Evolutionary conservation across 306 rosid species (phyloP).

Genomic region (Luffa acutangula): DNA sequence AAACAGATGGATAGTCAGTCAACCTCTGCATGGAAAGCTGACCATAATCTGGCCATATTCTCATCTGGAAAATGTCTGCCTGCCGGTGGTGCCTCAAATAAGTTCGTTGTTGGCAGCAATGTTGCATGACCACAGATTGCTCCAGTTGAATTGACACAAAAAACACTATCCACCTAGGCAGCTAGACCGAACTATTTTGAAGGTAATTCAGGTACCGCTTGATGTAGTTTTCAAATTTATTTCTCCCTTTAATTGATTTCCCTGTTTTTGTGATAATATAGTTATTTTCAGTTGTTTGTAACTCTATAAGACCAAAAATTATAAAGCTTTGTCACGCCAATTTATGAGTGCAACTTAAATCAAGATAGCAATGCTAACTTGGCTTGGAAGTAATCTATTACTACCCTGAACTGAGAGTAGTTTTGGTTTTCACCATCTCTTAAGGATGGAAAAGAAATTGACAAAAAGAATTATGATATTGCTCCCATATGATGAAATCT

Average conservation of each 20-base stretch:
- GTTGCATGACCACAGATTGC: conserved; percentile 51
- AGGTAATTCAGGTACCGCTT: conserved; percentile 50
- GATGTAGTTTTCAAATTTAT: neutral
- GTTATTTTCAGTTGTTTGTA: neutral
- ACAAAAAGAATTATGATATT: neutral
- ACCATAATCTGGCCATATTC: conserved; percentile 34
- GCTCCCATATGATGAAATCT: neutral
- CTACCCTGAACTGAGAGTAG: neutral
- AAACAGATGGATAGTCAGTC: conserved; percentile 37
- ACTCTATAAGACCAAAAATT: neutral
- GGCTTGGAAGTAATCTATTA: neutral
- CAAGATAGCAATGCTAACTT: neutral
- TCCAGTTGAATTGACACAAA: conserved; percentile 48
- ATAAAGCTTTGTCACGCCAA: neutral
- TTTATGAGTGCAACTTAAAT: neutral
- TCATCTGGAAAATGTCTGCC: conserved; percentile 33
- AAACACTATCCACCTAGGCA: conserved; percentile 35
- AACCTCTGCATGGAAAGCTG: conserved; percentile 32
- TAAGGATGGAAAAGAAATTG: neutral
- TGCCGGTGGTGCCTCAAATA: conserved; percentile 36
- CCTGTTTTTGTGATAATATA: neutral
- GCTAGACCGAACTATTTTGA: conserved; percentile 43
- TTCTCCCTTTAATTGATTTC: neutral
- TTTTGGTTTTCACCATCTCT: neutral
- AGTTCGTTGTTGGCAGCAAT: conserved; percentile 51